A percentile compares a stretch with the other conserved stretches of the same genome.
Conservation (phyloP, 1,284 basidiomycete species). For the Stygiomarasmius scandens region DNA sequence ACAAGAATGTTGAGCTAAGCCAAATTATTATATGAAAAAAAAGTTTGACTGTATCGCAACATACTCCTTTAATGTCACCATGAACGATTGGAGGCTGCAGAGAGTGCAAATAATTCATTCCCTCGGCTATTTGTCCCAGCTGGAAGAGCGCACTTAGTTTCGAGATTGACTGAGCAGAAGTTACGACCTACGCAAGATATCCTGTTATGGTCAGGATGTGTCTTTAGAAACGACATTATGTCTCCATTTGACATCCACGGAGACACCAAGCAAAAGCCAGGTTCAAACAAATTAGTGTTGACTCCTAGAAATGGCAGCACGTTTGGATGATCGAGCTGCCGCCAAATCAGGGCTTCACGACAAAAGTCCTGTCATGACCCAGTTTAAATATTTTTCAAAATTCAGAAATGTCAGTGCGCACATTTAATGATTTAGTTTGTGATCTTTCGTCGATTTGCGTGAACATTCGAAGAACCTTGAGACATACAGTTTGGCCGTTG, state of each 20-base stretch:
- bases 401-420: neutral
- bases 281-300: constrained; percentile 1
- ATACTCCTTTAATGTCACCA: constrained; percentile 12
- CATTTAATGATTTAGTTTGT: neutral
- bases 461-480: constrained; percentile 14
- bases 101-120: constrained; percentile 11
- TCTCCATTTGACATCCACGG: constrained; percentile 13
- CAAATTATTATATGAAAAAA: too few species aligned
- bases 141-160: neutral
- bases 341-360: constrained; percentile 8
- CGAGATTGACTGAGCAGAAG: neutral
- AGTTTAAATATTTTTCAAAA: neutral
- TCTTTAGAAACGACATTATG: constrained; percentile 4
- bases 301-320: constrained; percentile 11
- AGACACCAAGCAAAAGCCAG: constrained; percentile 7
- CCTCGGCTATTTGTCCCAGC: constrained; percentile 9
- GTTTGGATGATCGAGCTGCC: constrained; percentile 10
- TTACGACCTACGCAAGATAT: neutral
- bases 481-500: neutral
- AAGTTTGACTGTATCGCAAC: neutral
- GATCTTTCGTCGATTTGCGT: neutral
- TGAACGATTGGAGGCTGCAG: constrained; percentile 12
- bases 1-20: constrained; percentile 11
- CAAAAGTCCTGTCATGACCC: constrained; percentile 1
- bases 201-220: constrained; percentile 1